Conservation (phyloP, 2,329 filamentous ascomycete genomes). For the Exophiala phaeomuriformis region DNA sequence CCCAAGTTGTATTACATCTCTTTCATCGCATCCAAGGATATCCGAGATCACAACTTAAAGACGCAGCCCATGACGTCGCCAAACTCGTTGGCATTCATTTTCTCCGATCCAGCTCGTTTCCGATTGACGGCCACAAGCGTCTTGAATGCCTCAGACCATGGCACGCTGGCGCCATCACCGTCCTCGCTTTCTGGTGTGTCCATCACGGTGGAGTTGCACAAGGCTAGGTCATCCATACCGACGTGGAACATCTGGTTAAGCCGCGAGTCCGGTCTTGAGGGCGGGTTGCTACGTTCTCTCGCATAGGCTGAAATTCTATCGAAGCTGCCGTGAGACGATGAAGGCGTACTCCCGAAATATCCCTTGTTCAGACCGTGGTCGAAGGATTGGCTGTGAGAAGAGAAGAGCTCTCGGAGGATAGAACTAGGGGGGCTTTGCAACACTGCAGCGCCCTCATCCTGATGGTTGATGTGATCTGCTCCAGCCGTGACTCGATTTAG, state of each 20-base stretch:
- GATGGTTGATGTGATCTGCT: not conserved
- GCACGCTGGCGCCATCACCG: not conserved
- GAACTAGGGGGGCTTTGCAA: not conserved
- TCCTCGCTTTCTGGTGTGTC: not conserved
- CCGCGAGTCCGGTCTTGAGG: not conserved
- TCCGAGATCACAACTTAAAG: not conserved
- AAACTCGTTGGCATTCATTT: conserved; percentile 5
- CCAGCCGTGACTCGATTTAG: not conserved
- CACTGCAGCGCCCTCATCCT: not conserved
- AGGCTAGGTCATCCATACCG: not conserved
- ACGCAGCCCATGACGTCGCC: conserved; percentile 8
- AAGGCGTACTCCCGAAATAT: not conserved
- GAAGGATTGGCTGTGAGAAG: not conserved
- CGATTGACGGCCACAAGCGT: conserved; percentile 1
- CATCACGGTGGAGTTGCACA: not conserved
- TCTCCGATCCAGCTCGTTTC: not conserved
- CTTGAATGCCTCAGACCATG: conserved; percentile 5
- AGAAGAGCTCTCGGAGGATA: not conserved
- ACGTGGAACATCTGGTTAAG: not conserved
- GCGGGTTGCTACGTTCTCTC: not conserved
- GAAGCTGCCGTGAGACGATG: not conserved
- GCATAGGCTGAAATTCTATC: not conserved
- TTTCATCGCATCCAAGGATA: not conserved
- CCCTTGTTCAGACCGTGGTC: not conserved
- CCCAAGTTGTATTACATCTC: not conserved